These are phyloP conservation scores for Sarocladiaceae sp. DNA, from an alignment of 2,329 filamentous ascomycete species.

Conservation along the genomic window DNA sequence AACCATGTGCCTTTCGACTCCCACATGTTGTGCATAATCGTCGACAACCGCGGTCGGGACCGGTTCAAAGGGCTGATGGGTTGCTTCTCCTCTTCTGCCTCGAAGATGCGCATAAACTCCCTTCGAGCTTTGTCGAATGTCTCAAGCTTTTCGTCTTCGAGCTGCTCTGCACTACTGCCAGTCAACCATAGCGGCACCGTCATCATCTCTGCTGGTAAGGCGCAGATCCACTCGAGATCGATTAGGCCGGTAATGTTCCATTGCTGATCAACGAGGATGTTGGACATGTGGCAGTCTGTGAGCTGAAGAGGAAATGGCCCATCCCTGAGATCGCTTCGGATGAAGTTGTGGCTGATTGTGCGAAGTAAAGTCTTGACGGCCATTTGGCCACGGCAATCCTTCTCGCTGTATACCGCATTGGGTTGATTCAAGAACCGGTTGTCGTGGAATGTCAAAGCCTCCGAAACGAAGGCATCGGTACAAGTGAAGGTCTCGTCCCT, in stretches of 20 bases:
- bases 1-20: slow-evolving; percentile 18
- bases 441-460: slow-evolving; percentile 20
- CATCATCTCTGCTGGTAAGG: slow-evolving; percentile 18
- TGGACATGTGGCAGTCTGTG: slow-evolving; percentile 26
- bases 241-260: slow-evolving; percentile 30
- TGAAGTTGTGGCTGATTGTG: slow-evolving; percentile 18
- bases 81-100: slow-evolving; percentile 13
- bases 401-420: slow-evolving; percentile 17
- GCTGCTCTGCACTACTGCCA: slow-evolving; percentile 15
- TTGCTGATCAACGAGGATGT: slow-evolving; percentile 30
- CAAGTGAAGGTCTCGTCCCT: slow-evolving; percentile 23
- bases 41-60: slow-evolving; percentile 4
- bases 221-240: slow-evolving; percentile 31
- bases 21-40: slow-evolving; percentile 16
- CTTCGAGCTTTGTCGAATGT: slow-evolving; percentile 13
- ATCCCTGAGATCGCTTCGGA: slow-evolving; percentile 15
- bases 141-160: slow-evolving; percentile 14
- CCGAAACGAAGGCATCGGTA: slow-evolving; percentile 19
- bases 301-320: slow-evolving; percentile 23
- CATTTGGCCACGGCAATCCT: slow-evolving; percentile 22
- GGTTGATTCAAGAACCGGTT: slow-evolving; percentile 20
- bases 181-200: slow-evolving; percentile 19
- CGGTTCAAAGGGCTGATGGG: background rate
- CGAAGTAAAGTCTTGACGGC: slow-evolving; percentile 18
- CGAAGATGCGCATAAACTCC: slow-evolving; percentile 17